Evolutionary conservation across 1,139 yeast species (phyloP), one percentile per base, ranked within the genome.

Genomic region (Tardiomyces blankii): DNA sequence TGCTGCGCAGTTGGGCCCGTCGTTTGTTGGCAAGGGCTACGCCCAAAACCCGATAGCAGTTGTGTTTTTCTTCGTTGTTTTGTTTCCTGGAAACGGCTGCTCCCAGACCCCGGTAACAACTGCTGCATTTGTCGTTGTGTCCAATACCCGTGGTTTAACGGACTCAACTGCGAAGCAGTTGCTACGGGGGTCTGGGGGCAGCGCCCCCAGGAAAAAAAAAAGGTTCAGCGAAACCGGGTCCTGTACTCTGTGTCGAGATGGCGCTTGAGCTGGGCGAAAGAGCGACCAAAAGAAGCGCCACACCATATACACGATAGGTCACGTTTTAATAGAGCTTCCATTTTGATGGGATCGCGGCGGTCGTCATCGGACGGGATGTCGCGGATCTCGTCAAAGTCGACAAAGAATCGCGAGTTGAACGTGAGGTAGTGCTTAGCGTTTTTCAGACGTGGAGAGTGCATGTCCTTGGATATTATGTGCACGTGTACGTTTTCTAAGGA

Each of bases 401-500:
- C 78, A 51, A 84, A 84, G 60, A 85, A 85, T 1, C 56, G 55
- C 0, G 88, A 77, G 23, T 71, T 77, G 62, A 85, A 85, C 4
- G 89, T 79, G 57, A 80, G 80, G 62, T 78, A 85, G 61, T 85
- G 95, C 49, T 71, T 73, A 50, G 74, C 77, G 54, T 78, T 69
- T 58, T 82, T 84, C 64, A 84, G 47, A 23, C 69, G 53, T 0
- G 65, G 64, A 6, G 85, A 76, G 54, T 68, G 56, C 57, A 82
- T 73, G 61, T 85, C 95, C 43, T 65, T 69, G 0, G 89, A 77
- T 43, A 85, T 70, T 13, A 85, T 77, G 64, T 85, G 95, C 25
- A 85, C 67, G 57, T 85, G 95, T 38, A 84, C 59, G 56, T 85
- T 82, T 42, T 62, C 63, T 70, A 85, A 58, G 1, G 89, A 80